These are phyloP conservation scores for Diospyros lotus DNA, from an alignment of 148 eudicot species.

Conservation along the genomic window DNA sequence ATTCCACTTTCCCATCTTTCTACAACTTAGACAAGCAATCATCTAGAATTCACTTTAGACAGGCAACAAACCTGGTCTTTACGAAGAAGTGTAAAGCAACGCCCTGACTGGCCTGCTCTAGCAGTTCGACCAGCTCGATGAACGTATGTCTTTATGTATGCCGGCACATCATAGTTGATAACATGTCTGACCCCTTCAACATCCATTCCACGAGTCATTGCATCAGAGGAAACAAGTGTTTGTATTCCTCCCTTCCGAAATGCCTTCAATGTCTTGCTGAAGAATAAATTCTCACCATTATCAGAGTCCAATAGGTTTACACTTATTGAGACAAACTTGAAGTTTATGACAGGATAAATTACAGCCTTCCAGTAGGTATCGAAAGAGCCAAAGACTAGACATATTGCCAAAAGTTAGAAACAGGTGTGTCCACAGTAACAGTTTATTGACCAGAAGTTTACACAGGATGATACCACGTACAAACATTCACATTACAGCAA, in stretches of 20 bases:
- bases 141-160: slow-evolving; percentile 75
- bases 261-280: slow-evolving; percentile 71
- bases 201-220: slow-evolving; percentile 96
- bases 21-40: not conserved
- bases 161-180: slow-evolving; percentile 79
- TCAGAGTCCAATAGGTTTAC: not conserved
- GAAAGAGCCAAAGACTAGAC: not conserved
- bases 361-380: not conserved
- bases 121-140: slow-evolving; percentile 99
- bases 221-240: slow-evolving; percentile 89
- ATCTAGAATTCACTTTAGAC: slow-evolving; percentile 10
- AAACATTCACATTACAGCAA: no score
- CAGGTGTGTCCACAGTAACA: not conserved
- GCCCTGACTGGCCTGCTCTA: slow-evolving; percentile 85
- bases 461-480: no score
- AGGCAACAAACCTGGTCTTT: slow-evolving; percentile 62
- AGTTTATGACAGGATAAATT: not conserved
- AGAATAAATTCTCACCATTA: slow-evolving; percentile 9
- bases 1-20: not conserved
- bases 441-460: slow-evolving; percentile 1
- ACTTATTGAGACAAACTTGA: not conserved
- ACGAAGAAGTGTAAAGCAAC: slow-evolving; percentile 75
- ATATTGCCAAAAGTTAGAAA: not conserved
- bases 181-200: slow-evolving; percentile 95
- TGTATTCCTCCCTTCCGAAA: slow-evolving; percentile 64